These are phyloP conservation scores for Coemansia erecta DNA, from an alignment of 192 early-diverging fungal species.

Conservation along the genomic window DNA sequence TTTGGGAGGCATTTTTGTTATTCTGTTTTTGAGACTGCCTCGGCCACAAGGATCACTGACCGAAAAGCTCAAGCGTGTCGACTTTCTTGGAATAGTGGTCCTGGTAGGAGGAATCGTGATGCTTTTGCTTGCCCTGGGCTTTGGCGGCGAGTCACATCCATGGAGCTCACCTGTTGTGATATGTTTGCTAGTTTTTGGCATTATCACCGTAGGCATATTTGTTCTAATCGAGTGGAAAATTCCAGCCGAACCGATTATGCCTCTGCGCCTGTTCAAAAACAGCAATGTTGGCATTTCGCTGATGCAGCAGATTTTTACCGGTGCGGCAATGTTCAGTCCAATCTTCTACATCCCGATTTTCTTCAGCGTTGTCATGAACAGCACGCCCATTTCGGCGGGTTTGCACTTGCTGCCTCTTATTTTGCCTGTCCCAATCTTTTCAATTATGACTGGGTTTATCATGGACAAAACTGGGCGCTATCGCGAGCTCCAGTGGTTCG, in stretches of 20 bases:
- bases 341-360: constrained; percentile 64
- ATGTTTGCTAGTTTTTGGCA: constrained; percentile 53
- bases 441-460: constrained; percentile 54
- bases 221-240: constrained; percentile 59
- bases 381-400: constrained; percentile 57
- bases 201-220: constrained; percentile 46
- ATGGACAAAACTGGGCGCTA: constrained; percentile 55
- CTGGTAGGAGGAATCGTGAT: constrained; percentile 53
- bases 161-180: constrained; percentile 61
- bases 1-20: constrained; percentile 31
- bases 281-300: constrained; percentile 59
- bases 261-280: constrained; percentile 49
- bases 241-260: constrained; percentile 58
- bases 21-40: constrained; percentile 55
- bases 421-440: constrained; percentile 53
- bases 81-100: constrained; percentile 59
- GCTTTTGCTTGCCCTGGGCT: constrained; percentile 59
- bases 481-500: constrained; percentile 55
- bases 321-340: constrained; percentile 59
- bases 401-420: constrained; percentile 66
- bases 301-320: constrained; percentile 53
- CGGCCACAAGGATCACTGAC: constrained; percentile 36
- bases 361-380: constrained; percentile 60
- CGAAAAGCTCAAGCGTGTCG: constrained; percentile 61
- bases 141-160: constrained; percentile 59